phyloP scores from a whole-genome alignment of 192 early-diverging fungal genomes.

The Coemansia sp. region DNA sequence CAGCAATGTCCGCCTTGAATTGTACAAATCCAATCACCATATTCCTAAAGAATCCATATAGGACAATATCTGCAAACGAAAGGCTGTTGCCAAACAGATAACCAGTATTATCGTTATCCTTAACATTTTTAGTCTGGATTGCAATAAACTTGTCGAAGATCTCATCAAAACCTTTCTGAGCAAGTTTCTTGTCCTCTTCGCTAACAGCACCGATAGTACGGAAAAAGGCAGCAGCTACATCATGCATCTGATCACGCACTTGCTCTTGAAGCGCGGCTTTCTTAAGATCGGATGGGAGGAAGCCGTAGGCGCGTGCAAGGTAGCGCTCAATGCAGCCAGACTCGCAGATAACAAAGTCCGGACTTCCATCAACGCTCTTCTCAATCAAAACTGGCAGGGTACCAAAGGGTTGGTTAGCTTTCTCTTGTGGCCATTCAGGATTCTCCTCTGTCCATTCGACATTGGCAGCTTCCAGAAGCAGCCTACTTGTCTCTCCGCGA shows the following conservation, averaged over 20 bases:
- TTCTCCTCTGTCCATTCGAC: constrained; percentile 43
- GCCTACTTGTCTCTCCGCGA: constrained; percentile 23
- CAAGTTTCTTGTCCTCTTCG: constrained; percentile 3
- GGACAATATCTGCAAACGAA: constrained; percentile 45
- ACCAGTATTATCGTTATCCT: constrained; percentile 56
- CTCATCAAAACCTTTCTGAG: not conserved
- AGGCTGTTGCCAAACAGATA: constrained; percentile 50
- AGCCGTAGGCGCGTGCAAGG: constrained; percentile 47
- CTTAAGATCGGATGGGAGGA: constrained; percentile 37
- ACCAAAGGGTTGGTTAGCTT: constrained; percentile 52
- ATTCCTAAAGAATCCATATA: constrained; percentile 28
- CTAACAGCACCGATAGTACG: not conserved
- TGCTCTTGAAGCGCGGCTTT: constrained; percentile 41
- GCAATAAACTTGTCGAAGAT: too few relatives aligned
- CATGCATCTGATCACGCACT: constrained; percentile 23
- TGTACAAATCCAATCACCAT: constrained; percentile 1
- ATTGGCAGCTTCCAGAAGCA: constrained; percentile 46
- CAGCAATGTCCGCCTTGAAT: constrained; percentile 2
- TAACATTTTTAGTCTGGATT: too few relatives aligned
- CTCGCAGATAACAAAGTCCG: constrained; percentile 43
- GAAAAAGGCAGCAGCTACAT: not conserved
- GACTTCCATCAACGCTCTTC: constrained; percentile 31
- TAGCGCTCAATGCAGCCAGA: constrained; percentile 56
- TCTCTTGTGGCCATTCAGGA: constrained; percentile 56
- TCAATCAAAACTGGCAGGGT: constrained; percentile 56